These are phyloP conservation scores for Myxozyma neotropica DNA, from an alignment of 805 yeast genomes.

Conservation along the genomic window DNA sequence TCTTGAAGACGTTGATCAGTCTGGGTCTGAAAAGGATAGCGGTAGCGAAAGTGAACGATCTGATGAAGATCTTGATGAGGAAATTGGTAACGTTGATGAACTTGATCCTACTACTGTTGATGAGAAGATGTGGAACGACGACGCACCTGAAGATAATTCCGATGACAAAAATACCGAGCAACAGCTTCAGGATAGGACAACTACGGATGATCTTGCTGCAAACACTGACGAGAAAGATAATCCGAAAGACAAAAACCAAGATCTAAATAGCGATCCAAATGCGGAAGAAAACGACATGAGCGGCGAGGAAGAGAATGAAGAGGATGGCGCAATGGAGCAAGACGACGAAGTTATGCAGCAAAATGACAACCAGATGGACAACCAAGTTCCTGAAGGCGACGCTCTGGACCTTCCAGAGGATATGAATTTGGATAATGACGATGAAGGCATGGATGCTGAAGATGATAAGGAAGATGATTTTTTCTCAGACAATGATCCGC, in stretches of 20 bases:
- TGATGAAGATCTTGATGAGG: slow-evolving; percentile 79
- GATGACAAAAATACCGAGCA: slow-evolving; percentile 39
- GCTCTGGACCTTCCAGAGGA: slow-evolving; percentile 91
- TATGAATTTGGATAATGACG: slow-evolving; percentile 78
- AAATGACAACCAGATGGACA: slow-evolving; percentile 55
- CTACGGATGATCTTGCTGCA: slow-evolving; percentile 28
- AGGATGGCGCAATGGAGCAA: slow-evolving; percentile 41
- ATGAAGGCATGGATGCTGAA: slow-evolving; percentile 44
- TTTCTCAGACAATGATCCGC: slow-evolving; percentile 41
- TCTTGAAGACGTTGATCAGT: slow-evolving; percentile 64
- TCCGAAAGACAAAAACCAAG: slow-evolving; percentile 29
- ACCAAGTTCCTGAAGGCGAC: slow-evolving; percentile 78
- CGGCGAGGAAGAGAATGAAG: slow-evolving; percentile 43
- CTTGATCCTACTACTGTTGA: slow-evolving; percentile 51
- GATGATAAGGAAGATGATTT: slow-evolving; percentile 45
- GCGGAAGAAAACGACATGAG: slow-evolving; percentile 37
- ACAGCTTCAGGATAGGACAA: slow-evolving; percentile 29
- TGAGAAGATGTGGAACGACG: slow-evolving; percentile 44
- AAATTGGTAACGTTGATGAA: slow-evolving; percentile 44
- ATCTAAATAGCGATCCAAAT: slow-evolving; percentile 35
- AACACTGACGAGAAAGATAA: slow-evolving; percentile 35
- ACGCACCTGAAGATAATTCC: slow-evolving; percentile 41
- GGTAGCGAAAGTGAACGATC: slow-evolving; percentile 60
- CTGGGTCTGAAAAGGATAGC: slow-evolving; percentile 94
- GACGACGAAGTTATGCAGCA: slow-evolving; percentile 46